phyloP scores from a whole-genome alignment of 2,329 filamentous ascomycete species.

The Xylariales sp. region DNA sequence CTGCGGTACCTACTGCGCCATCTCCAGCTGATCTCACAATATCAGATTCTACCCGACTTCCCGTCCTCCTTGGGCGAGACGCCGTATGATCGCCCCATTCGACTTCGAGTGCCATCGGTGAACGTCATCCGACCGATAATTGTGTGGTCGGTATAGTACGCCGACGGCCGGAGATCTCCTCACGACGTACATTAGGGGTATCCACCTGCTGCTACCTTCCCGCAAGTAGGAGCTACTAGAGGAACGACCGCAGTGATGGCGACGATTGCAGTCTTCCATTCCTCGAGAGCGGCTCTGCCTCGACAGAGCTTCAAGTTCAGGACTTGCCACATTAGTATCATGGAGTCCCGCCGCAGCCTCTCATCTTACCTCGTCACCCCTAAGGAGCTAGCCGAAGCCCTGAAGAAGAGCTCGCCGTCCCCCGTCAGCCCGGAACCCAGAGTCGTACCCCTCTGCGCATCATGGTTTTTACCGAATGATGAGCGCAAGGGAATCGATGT shows the following conservation, averaged over 20 bases:
- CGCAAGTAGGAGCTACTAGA: neutral
- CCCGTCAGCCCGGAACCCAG: conserved; percentile 77
- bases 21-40: no score
- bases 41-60: neutral
- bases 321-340: conserved; percentile 22
- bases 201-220: conserved; percentile 4
- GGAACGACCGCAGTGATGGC: conserved; percentile 33
- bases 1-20: no score
- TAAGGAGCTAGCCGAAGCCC: conserved; percentile 71
- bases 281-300: conserved; percentile 33
- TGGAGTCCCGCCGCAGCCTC: conserved; percentile 50
- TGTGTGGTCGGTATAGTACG: conserved; percentile 2
- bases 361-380: conserved; percentile 85
- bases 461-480: conserved; percentile 97
- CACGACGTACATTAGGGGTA: conserved; percentile 7
- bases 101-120: neutral
- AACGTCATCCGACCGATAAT: conserved; percentile 6
- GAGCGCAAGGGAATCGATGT: conserved; percentile 73
- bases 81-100: neutral
- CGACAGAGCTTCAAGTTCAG: conserved; percentile 28
- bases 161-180: conserved; percentile 9
- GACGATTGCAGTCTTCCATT: conserved; percentile 36
- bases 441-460: conserved; percentile 83
- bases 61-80: neutral
- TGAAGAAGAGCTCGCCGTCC: conserved; percentile 76